Evolutionary conservation across 2,329 filamentous ascomycete genomes (phyloP).

Genomic region (Hypoxylon rubiginosum): DNA sequence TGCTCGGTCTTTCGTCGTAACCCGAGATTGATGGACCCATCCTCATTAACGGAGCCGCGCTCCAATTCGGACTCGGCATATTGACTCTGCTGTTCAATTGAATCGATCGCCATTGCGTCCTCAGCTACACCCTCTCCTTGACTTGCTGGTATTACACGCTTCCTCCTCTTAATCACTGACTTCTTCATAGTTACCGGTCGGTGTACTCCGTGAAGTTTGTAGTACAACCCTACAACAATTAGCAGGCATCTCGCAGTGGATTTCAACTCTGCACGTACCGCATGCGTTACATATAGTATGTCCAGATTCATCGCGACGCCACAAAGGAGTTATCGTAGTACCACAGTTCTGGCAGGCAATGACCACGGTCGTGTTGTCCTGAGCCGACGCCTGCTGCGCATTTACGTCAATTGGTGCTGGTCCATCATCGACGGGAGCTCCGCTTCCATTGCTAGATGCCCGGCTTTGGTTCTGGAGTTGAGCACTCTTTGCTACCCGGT

Average conservation of each 20-base stretch:
- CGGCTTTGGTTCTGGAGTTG: slow-evolving; percentile 68
- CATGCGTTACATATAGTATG: slow-evolving; percentile 99
- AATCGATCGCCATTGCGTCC: slow-evolving; percentile 62
- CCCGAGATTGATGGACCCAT: slow-evolving; percentile 75
- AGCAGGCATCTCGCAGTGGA: slow-evolving; percentile 34
- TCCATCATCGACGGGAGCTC: slow-evolving; percentile 53
- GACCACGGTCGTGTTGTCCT: slow-evolving; percentile 73
- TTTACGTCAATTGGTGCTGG: slow-evolving; percentile 64
- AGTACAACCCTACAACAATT: slow-evolving; percentile 80
- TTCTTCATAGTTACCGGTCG: slow-evolving; percentile 99
- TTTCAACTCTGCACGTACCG: slow-evolving; percentile 71
- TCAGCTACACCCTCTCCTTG: slow-evolving; percentile 59
- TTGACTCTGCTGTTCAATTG: slow-evolving; percentile 58
- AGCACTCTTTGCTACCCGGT: slow-evolving; percentile 89
- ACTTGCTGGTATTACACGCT: slow-evolving; percentile 89
- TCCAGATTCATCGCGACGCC: slow-evolving; percentile 92
- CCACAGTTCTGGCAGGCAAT: slow-evolving; percentile 97
- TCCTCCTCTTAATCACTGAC: slow-evolving; percentile 93
- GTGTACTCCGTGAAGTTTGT: slow-evolving; percentile 94
- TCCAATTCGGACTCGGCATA: slow-evolving; percentile 59
- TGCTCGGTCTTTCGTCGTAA: slow-evolving; percentile 64
- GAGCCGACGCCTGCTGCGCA: slow-evolving; percentile 58
- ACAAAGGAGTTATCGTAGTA: slow-evolving; percentile 95
- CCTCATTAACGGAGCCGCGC: slow-evolving; percentile 71
- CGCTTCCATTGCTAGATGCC: slow-evolving; percentile 44